phyloP scores from a whole-genome alignment of 1,284 basidiomycete genomes.

The Porogramme epimiltina region DNA sequence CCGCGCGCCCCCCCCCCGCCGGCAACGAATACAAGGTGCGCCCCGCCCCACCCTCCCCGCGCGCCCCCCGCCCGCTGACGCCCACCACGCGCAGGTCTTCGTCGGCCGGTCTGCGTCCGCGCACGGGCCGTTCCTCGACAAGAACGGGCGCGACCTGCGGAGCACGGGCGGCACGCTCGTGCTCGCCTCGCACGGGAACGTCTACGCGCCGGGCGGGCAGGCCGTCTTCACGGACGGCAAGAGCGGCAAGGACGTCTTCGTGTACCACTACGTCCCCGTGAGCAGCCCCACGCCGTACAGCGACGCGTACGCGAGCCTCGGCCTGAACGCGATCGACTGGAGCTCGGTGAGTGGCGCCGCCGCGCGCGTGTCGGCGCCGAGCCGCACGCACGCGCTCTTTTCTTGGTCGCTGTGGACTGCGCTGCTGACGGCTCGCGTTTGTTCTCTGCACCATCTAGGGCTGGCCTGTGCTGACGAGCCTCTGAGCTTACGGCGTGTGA shows the following conservation, averaged over 20 bases:
- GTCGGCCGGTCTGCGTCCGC: conserved; percentile 33
- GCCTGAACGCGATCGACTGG: conserved; percentile 25
- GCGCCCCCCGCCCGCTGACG: not conserved
- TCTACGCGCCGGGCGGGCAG: conserved; percentile 26
- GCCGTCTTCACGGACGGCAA: conserved; percentile 21
- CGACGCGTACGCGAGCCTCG: conserved; percentile 17
- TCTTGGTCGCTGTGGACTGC: not conserved
- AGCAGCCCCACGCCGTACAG: conserved; percentile 17
- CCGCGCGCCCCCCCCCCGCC: no score
- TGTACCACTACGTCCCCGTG: conserved; percentile 23
- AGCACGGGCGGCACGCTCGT: conserved; percentile 34
- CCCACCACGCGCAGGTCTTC: conserved; percentile 14
- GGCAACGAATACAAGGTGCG: conserved; percentile 28
- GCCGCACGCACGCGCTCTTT: not conserved
- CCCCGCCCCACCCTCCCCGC: not conserved
- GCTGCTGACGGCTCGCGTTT: no score
- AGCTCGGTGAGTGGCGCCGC: conserved; percentile 23
- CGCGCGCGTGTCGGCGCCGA: not conserved
- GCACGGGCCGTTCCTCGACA: conserved; percentile 33
- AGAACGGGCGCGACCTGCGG: conserved; percentile 23
- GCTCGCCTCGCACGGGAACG: conserved; percentile 35
- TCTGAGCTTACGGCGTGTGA: no score
- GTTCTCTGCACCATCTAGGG: conserved; percentile 1
- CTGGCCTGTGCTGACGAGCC: conserved; percentile 16
- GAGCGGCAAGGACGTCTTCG: conserved; percentile 22